Base-by-base conservation (phyloP, 2,329 filamentous ascomycete species). In the Colletotrichum incanum region DNA sequence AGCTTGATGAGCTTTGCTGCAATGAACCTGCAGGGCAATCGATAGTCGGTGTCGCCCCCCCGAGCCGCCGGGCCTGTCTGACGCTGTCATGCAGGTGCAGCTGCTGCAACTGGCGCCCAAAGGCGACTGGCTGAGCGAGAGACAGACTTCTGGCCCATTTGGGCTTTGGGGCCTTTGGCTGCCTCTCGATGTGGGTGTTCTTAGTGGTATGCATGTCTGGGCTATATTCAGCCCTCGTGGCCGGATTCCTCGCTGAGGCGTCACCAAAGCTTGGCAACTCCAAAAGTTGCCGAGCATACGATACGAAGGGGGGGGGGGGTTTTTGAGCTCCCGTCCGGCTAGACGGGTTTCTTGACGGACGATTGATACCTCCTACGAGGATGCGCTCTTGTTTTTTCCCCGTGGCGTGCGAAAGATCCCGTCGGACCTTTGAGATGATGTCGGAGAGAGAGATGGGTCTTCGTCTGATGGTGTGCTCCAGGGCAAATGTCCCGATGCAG, bases 21-120 rank as follows among this genome's bases (percentile, higher is more conserved):
- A 52, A 43, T 43, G n/a, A 45, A 55, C 49, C 45, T 70, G 70
- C 70, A 65, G 65, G 65, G 23, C 47, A 72, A 45, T 47, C 69
- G 65, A 72, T 72, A 69, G 69, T 69, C 45, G 28, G n/a, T 45
- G 26, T 59, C 50, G 50, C 41, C 54, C 28, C 63, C 39, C 63
- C 47, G 37, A 64, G 45, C 52, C 65, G 34, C 65, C 34, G 65
- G 59, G 45, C 41, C 65, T 69, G 59, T 68, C 58, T 58, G 39
- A 52, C 45, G 45, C 37, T 31, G 62, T 39, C 37, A 41, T 63
- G 47, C 66, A 58, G 49, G 41, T 45, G 18, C 20, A 2, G 49
- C 59, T 18, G 66, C 52, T 52, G 59, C 68, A 52, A 26, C 23
- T 37, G 28, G 18, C 39, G 54, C 41, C n/a, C 23, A 12, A n/a